These are phyloP conservation scores for Solanum chiquidenum DNA, from an alignment of 257 asterid species.

Conservation along the genomic window DNA sequence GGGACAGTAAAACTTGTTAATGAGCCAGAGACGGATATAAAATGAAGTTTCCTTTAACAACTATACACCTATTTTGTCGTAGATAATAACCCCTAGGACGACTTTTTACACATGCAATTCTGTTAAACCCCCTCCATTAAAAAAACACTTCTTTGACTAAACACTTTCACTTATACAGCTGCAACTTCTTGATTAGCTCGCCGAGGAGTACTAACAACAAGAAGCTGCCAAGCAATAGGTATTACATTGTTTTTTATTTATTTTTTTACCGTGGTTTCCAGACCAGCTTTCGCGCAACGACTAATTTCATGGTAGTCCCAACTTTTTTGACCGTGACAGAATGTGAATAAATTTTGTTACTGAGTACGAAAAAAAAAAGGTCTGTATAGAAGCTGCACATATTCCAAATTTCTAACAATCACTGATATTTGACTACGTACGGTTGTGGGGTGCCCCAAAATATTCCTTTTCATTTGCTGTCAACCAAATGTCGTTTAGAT, in stretches of 20 bases:
- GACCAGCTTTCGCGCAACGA: no score
- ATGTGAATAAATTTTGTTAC: not conserved
- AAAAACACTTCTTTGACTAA: not conserved
- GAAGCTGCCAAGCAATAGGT: not conserved
- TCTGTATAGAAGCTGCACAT: not conserved
- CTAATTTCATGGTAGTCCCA: not conserved
- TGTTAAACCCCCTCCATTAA: not conserved
- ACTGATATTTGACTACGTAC: slow-evolving; percentile 3
- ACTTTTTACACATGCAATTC: not conserved
- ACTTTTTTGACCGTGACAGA: not conserved
- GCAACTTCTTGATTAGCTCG: not conserved
- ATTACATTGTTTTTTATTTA: not conserved
- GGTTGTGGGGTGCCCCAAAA: slow-evolving; percentile 17
- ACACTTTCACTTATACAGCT: not conserved
- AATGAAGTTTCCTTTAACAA: not conserved
- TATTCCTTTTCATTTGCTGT: slow-evolving; percentile 20
- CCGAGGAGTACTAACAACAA: not conserved
- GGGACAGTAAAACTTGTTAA: not conserved
- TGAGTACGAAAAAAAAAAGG: not conserved
- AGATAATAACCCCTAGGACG: not conserved
- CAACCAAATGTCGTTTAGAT: slow-evolving; percentile 26
- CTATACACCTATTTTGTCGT: not conserved
- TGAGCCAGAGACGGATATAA: not conserved
- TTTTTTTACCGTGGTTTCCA: no score
- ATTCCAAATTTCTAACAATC: not conserved